Conservation (phyloP, 106 monocot genomes). For the Iris macrosiphon region DNA sequence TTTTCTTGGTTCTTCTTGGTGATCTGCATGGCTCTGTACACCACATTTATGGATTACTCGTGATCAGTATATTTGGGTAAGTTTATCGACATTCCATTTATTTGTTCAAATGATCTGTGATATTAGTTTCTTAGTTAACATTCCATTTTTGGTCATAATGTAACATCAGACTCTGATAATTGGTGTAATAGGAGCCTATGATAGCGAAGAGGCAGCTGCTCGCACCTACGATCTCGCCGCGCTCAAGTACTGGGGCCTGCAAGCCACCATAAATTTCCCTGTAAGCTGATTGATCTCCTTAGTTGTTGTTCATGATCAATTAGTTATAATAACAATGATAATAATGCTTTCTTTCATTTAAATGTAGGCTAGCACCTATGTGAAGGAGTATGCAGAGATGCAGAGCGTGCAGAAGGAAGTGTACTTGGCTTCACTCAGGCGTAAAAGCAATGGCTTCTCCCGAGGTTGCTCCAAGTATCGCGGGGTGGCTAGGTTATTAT, state of each 20-base stretch:
- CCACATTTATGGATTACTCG: no score
- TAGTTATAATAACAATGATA: not conserved
- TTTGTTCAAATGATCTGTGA: not conserved
- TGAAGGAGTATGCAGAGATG: conserved; percentile 36
- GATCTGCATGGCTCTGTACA: no score
- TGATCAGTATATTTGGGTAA: conserved; percentile 35
- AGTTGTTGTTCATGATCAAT: no score
- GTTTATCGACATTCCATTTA: not conserved
- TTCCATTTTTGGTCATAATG: not conserved
- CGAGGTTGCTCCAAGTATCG: conserved; percentile 88
- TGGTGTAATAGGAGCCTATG: conserved; percentile 55
- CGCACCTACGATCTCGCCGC: conserved; percentile 72
- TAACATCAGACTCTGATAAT: not conserved
- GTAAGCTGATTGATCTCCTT: conserved; percentile 19
- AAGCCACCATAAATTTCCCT: conserved; percentile 58
- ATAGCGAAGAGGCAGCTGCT: conserved; percentile 70
- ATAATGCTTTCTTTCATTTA: no score
- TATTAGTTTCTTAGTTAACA: not conserved
- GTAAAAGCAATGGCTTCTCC: conserved; percentile 91
- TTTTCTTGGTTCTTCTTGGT: conserved; percentile 2
- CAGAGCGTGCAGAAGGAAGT: conserved; percentile 31
- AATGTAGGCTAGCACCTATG: conserved; percentile 27
- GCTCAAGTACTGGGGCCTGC: conserved; percentile 77
- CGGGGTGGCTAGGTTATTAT: conserved; percentile 94
- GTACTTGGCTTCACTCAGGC: conserved; percentile 57